Base-by-base conservation (phyloP, 2,329 filamentous ascomycete species). In the Neofusicoccum sp. region DNA sequence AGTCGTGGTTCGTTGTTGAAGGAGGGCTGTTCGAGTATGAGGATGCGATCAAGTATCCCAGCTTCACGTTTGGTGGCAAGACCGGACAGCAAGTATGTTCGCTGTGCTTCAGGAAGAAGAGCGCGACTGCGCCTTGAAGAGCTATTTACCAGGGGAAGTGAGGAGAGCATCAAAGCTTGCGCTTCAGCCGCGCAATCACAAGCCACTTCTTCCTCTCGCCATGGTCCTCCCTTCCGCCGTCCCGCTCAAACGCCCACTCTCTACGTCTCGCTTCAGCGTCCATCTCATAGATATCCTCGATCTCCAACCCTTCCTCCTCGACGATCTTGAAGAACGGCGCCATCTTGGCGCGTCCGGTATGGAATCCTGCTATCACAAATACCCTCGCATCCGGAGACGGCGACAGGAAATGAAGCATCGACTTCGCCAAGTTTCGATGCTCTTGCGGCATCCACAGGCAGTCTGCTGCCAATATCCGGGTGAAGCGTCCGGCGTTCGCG, bases 1-100 rank as follows among this genome's bases (percentile, higher is more conserved):
- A 83, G 63, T 77, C 76, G 14, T 98, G 93, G 92, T 95, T 98
- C 71, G 86, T 83, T 54, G 78, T 75, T 2, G 75, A 73, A 51
- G 67, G 71, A 4, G 63, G 74, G 59, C 70, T 78, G 53, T 81
- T 96, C 66, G 78, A 79, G 63, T 84, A 86, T 61, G 86, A 84
- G 58, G 87, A 84, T 1, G 82, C 84, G 66, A 86, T 96, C 59
- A 84, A 88, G 70, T 98, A 98, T 75, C 89, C 86, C 24, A 89
- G 86, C 57, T 98, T 96, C 75, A 89, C 86, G 61, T 99, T 97
- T 78, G 93, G 92, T 0, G 93, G 93, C 5, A 85, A 86, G 73
- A 90, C 91, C 71, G 93, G 93, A 1, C 90, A 95, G 79, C 91
- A 90, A 2, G 91, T 98, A 41, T 93, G 89, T 69, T 96, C 89